phyloP scores from a whole-genome alignment of 306 rosid genomes.

The Gillenia trifoliata region DNA sequence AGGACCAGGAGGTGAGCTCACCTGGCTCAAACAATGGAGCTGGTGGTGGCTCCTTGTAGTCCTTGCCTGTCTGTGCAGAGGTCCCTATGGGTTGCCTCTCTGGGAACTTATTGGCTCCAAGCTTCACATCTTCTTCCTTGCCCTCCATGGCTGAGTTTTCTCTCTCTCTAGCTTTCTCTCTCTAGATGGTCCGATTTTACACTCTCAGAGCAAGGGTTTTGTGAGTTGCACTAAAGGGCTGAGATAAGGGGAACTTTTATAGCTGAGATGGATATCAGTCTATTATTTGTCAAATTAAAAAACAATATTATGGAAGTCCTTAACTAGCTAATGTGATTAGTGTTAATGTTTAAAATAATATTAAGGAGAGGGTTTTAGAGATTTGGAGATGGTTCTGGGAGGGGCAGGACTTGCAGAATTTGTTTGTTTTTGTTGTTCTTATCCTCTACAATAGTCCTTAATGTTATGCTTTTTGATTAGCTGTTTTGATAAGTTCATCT shows the following conservation, averaged over 20 bases:
- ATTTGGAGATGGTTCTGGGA: slow-evolving; percentile 44
- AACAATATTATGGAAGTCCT: neutral
- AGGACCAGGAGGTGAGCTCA: slow-evolving; percentile 87
- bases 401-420: neutral
- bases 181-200: neutral
- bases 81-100: slow-evolving; percentile 80
- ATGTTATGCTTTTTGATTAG: neutral
- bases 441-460: slow-evolving; percentile 30
- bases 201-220: neutral
- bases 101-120: slow-evolving; percentile 74
- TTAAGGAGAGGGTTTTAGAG: neutral
- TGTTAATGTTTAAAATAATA: neutral
- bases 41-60: slow-evolving; percentile 87
- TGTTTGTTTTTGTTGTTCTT: slow-evolving; percentile 33
- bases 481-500: slow-evolving; percentile 13
- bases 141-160: slow-evolving; percentile 36
- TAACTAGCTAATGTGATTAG: neutral
- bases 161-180: slow-evolving; percentile 8
- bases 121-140: slow-evolving; percentile 75
- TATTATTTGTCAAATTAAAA: neutral
- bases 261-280: neutral
- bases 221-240: neutral
- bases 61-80: slow-evolving; percentile 59
- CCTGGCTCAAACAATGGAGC: slow-evolving; percentile 81
- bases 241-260: neutral